phyloP scores from a whole-genome alignment of 768 basidiomycete genomes.

The Boletus rubescentipes region DNA sequence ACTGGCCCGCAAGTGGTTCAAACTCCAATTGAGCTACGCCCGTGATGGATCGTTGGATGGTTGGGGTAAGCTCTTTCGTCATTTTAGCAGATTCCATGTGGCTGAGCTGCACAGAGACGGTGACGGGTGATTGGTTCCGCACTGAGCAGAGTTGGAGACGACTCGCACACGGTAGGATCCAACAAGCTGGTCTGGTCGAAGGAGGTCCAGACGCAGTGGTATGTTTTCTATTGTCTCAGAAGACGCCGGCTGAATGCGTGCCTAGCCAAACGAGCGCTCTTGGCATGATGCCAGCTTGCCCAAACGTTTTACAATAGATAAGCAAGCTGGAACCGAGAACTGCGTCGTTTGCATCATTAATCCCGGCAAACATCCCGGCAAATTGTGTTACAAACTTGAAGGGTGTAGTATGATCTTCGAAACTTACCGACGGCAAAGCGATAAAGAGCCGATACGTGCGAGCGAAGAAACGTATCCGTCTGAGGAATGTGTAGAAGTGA shows the following conservation, averaged over 20 bases:
- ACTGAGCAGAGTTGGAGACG: conserved; percentile 8
- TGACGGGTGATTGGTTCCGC: neutral
- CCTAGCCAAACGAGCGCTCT: neutral
- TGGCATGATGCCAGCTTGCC: neutral
- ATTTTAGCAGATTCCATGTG: neutral
- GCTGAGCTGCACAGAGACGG: neutral
- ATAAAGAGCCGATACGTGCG: neutral
- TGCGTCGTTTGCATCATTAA: neutral
- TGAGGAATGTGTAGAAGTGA: neutral
- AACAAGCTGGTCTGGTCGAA: neutral
- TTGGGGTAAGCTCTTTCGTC: neutral
- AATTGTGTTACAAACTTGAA: neutral
- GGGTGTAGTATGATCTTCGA: neutral
- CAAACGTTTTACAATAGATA: neutral
- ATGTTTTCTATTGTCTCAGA: neutral
- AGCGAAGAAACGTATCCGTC: neutral
- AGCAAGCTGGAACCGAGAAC: neutral
- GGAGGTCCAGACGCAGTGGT: neutral
- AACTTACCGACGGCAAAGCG: neutral
- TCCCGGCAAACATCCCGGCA: neutral
- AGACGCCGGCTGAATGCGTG: neutral
- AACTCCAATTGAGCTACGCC: neutral
- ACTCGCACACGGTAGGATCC: neutral
- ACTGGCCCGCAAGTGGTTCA: conserved; percentile 5
- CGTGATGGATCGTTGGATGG: neutral